phyloP scores from a whole-genome alignment of 805 yeast species.

The Lipomyces orientalis region DNA sequence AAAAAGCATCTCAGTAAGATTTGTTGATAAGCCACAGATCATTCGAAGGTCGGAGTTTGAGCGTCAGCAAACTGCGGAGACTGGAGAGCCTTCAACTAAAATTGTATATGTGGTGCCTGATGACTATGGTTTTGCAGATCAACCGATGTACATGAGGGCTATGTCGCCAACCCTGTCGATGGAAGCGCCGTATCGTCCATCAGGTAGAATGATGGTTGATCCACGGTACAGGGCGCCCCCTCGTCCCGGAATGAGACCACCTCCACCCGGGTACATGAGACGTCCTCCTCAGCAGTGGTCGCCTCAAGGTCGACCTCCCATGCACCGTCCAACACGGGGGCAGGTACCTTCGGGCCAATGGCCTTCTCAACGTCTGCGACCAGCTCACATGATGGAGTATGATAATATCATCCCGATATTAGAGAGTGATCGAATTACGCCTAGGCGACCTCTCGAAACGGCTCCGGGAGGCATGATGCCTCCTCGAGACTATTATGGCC shows the following conservation, averaged over 20 bases:
- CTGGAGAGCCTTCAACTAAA: conserved; percentile 10
- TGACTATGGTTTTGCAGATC: conserved; percentile 8
- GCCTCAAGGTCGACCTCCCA: neutral
- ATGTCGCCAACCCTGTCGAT: conserved; percentile 16
- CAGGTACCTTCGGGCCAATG: conserved; percentile 6
- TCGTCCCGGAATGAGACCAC: conserved; percentile 2
- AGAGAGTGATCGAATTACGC: conserved; percentile 2
- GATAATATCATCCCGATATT: conserved; percentile 4
- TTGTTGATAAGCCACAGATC: neutral
- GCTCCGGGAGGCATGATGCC: conserved; percentile 4
- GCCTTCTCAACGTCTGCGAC: conserved; percentile 1
- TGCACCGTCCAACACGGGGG: conserved; percentile 1
- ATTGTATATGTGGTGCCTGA: conserved; percentile 15
- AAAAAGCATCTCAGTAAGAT: neutral
- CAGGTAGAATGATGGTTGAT: conserved; percentile 7
- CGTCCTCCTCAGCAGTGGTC: conserved; percentile 2
- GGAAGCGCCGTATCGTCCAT: neutral
- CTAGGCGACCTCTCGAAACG: conserved; percentile 9
- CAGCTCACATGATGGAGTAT: conserved; percentile 15
- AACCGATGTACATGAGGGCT: neutral
- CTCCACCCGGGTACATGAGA: neutral
- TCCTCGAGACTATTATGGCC: conserved; percentile 3
- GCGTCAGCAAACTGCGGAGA: conserved; percentile 10
- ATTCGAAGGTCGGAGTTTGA: neutral
- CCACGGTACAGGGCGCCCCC: neutral